A percentile compares a stretch with the other conserved stretches of the same genome.
phyloP scores from a whole-genome alignment of 495 filamentous ascomycete species.

The Podospora tetraspora region DNA sequence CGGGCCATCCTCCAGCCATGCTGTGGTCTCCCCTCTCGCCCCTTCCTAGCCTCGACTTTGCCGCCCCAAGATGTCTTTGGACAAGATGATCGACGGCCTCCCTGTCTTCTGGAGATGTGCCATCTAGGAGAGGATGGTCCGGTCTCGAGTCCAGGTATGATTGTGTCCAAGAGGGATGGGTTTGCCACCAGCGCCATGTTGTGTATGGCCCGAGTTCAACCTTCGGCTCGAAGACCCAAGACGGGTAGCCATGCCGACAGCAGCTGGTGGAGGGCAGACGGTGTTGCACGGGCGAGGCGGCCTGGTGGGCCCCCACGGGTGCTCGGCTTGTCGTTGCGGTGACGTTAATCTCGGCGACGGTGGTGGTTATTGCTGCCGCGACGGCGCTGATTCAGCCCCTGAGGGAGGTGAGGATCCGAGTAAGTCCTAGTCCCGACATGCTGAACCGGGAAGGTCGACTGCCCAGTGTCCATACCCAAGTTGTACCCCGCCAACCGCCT shows the following conservation, averaged over 20 bases:
- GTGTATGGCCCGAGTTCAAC: background rate
- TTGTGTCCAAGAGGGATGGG: background rate
- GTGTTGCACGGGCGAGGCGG: background rate
- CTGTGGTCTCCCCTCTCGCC: too few species aligned
- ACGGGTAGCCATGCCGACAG: background rate
- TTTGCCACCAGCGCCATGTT: background rate
- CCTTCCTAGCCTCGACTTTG: background rate
- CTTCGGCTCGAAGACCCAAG: background rate
- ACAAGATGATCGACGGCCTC: background rate
- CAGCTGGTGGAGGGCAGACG: background rate
- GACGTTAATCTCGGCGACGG: background rate
- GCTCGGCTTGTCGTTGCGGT: background rate
- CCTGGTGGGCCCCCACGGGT: background rate
- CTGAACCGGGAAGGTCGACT: background rate
- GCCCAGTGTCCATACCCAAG: background rate
- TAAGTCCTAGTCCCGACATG: background rate
- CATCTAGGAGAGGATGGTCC: background rate
- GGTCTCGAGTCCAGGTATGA: background rate
- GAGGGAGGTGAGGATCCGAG: background rate
- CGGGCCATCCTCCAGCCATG: background rate
- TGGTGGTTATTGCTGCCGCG: background rate
- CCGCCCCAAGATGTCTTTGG: background rate
- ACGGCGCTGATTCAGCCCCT: constrained; percentile 10
- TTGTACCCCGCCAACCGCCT: background rate
- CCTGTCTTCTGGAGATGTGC: background rate